phyloP scores from a whole-genome alignment of 352 stramenopile species.

The Phytophthora colocasiae region DNA sequence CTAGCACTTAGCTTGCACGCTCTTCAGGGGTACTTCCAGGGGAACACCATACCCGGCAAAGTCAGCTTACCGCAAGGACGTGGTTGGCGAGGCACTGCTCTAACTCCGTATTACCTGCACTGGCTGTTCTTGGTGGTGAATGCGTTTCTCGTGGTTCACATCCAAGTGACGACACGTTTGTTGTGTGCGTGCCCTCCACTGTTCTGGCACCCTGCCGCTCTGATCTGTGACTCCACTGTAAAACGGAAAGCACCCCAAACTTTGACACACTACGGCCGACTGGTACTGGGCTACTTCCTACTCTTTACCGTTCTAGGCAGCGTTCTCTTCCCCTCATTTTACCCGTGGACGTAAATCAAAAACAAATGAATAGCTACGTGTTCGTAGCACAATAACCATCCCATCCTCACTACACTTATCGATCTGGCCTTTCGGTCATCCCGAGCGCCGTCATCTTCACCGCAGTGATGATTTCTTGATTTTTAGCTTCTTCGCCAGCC shows the following conservation, averaged over 20 bases:
- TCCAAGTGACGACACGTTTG: constrained; percentile 88
- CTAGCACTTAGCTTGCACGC: constrained; percentile 71
- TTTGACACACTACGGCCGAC: constrained; percentile 32
- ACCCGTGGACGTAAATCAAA: constrained; percentile 76
- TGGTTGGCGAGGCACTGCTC: constrained; percentile 22
- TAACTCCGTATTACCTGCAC: constrained; percentile 72
- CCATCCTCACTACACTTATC: constrained; percentile 17
- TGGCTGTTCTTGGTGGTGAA: constrained; percentile 83
- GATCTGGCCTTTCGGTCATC: neutral
- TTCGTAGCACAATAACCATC: constrained; percentile 32
- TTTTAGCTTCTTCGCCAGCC: constrained; percentile 86
- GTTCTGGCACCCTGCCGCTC: constrained; percentile 74
- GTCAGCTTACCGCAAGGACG: constrained; percentile 4
- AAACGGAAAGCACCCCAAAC: constrained; percentile 13
- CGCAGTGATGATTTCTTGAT: constrained; percentile 58
- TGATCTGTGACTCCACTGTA: constrained; percentile 18
- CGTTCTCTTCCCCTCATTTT: constrained; percentile 82
- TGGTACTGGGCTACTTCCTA: constrained; percentile 73
- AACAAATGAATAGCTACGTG: constrained; percentile 29
- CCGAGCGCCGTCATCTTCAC: constrained; percentile 26
- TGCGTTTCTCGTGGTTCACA: constrained; percentile 81
- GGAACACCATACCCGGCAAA: constrained; percentile 26
- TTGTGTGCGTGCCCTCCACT: constrained; percentile 77
- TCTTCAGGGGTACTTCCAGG: constrained; percentile 60
- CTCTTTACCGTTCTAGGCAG: constrained; percentile 73